These are phyloP conservation scores for Chlorociboria aeruginascens DNA, from an alignment of 495 filamentous ascomycete species.

Conservation along the genomic window DNA sequence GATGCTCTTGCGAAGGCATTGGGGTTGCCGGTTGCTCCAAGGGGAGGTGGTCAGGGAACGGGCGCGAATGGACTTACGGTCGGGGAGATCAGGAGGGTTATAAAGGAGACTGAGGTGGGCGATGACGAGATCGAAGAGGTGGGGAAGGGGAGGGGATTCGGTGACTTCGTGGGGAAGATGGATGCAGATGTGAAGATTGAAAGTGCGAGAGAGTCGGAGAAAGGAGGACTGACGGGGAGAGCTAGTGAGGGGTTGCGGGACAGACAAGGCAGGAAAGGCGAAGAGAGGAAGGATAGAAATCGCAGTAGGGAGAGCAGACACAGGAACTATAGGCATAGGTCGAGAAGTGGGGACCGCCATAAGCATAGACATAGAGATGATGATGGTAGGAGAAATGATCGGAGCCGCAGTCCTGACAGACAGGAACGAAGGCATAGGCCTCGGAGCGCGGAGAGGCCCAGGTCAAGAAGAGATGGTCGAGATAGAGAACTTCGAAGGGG, in stretches of 20 bases:
- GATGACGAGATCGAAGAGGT: slow-evolving; percentile 12
- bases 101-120: slow-evolving; percentile 16
- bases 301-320: slow-evolving; percentile 17
- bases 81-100: slow-evolving; percentile 17
- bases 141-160: slow-evolving; percentile 15
- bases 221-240: slow-evolving; percentile 11
- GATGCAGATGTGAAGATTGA: neutral
- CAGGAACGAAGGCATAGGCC: slow-evolving; percentile 9
- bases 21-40: slow-evolving; percentile 54
- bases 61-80: slow-evolving; percentile 35
- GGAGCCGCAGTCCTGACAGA: slow-evolving; percentile 9
- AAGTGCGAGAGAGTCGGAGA: neutral
- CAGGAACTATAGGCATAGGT: slow-evolving; percentile 13
- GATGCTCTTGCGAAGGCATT: slow-evolving; percentile 76
- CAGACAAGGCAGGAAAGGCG: neutral
- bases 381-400: slow-evolving; percentile 1
- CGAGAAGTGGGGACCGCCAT: slow-evolving; percentile 12
- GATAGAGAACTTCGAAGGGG: slow-evolving; percentile 1
- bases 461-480: slow-evolving; percentile 5
- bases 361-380: slow-evolving; percentile 7
- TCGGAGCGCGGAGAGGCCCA: slow-evolving; percentile 7
- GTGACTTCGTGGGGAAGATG: slow-evolving; percentile 20
- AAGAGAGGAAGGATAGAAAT: slow-evolving; percentile 9
- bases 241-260: slow-evolving; percentile 5
- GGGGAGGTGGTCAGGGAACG: slow-evolving; percentile 23